Base-by-base conservation (phyloP, 2,329 filamentous ascomycete genomes). In the Monilinia polystroma region DNA sequence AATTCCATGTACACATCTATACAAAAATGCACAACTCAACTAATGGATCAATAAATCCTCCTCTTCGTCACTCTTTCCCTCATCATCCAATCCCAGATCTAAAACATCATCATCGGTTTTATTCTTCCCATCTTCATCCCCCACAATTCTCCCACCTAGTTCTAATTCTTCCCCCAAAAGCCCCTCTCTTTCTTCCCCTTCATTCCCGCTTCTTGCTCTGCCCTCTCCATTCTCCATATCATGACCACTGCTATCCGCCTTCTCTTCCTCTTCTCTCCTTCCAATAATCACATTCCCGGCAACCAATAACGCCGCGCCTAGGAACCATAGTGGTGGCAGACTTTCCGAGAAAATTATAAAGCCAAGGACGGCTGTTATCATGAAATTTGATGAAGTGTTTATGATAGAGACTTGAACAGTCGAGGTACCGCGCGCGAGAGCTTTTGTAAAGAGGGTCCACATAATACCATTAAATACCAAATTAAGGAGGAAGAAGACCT, bases 381-480 rank as follows among this genome's bases (percentile, higher is more conserved):
- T 84, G 77, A 94, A 94, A 79, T 94, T 94, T 66, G 89, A 84
- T 18, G 89, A 91, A 3, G 91, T 93, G 77, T 94, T 94, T 77
- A 94, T 87, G 76, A 94, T 89, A 71, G 87, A 89, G 59, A 93
- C 91, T 74, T 92, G 90, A 0, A 91, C 91, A 11, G 91, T 92
- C 1, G 90, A 92, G 67, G 85, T 84, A 18, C 90, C 90, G 23
- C 85, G 83, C 0, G 90, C 87, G n/a, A 94, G 84, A 63, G 91
- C 91, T 60, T 86, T 85, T 8, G 91, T 94, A 80, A 93, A 94
- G 58, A 94, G 84, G 0, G 89, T 87, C 91, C 91, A 94, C 91
- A 94, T 94, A 78, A 75, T 73, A 51, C 68, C 71, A 66, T 75
- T 75, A 68, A 75, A 74, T 29, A 74, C 67, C 6, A 75, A 57